phyloP scores from a whole-genome alignment of 2,329 filamentous ascomycete genomes.

The Neurospora crassa region DNA sequence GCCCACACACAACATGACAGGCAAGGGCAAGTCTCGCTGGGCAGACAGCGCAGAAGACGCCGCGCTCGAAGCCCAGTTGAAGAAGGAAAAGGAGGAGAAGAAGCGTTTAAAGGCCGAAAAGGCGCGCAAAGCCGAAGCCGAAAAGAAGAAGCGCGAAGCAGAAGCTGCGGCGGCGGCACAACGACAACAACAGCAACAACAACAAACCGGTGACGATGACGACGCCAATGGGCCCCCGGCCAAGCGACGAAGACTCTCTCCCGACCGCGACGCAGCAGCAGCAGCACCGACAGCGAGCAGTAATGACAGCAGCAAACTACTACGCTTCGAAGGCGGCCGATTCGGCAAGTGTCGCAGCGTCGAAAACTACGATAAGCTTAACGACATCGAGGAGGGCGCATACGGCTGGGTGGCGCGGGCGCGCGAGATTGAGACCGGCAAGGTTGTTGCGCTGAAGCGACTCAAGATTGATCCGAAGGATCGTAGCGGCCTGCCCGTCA shows the following conservation, averaged over 20 bases:
- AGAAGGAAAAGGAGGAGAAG: constrained; percentile 81
- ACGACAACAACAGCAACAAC: constrained; percentile 11
- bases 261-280: constrained; percentile 27
- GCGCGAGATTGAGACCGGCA: constrained; percentile 60
- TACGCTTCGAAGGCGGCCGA: constrained; percentile 57
- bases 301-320: constrained; percentile 39
- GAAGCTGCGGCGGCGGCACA: constrained; percentile 22
- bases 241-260: constrained; percentile 53
- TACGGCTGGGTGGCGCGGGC: constrained; percentile 93
- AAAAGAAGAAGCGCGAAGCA: constrained; percentile 26
- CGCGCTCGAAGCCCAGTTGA: constrained; percentile 60
- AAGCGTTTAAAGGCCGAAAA: constrained; percentile 76
- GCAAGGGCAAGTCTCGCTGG: constrained; percentile 69
- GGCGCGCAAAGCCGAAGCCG: constrained; percentile 55
- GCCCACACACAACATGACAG: constrained; percentile 39
- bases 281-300: constrained; percentile 17
- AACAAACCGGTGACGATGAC: constrained; percentile 17
- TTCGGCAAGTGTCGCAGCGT: constrained; percentile 70
- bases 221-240: constrained; percentile 35
- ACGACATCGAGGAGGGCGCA: constrained; percentile 94
- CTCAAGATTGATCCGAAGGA: constrained; percentile 81
- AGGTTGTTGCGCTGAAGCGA: constrained; percentile 85
- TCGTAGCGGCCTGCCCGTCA: constrained; percentile 71
- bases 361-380: constrained; percentile 82
- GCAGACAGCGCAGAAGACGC: constrained; percentile 75